A percentile compares a stretch with the other conserved stretches of the same genome.
Evolutionary conservation across 495 filamentous ascomycete genomes (phyloP).

Genomic region (Penicillium cosmopolitanum): DNA sequence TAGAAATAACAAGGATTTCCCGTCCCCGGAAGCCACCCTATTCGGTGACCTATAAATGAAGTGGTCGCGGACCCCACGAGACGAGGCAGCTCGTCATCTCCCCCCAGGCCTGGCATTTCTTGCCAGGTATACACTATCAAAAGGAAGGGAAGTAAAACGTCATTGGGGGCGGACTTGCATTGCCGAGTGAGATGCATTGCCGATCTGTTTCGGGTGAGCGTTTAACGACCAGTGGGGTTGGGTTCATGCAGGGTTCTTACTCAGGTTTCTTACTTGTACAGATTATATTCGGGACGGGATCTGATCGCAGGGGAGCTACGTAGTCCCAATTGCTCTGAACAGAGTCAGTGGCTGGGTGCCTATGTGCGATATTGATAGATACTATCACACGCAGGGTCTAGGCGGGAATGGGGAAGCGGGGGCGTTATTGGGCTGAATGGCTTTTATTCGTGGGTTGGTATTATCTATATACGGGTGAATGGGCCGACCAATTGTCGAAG

Average conservation of each 20-base stretch:
- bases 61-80: neutral
- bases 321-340: neutral
- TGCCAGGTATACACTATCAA: neutral
- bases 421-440: neutral
- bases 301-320: neutral
- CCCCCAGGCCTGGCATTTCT: neutral
- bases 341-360: neutral
- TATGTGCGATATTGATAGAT: neutral
- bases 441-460: neutral
- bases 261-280: neutral
- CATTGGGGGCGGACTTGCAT: neutral
- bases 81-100: neutral
- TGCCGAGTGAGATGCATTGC: constrained; percentile 8
- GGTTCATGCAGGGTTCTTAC: constrained; percentile 16
- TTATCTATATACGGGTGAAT: neutral
- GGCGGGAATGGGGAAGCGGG: neutral
- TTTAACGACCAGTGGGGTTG: constrained; percentile 10
- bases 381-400: neutral
- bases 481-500: neutral
- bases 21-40: neutral
- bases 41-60: neutral
- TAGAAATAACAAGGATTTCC: neutral
- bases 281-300: neutral
- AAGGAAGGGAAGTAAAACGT: neutral
- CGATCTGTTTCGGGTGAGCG: constrained; percentile 16